Percentiles rank a stretch among this genome's conserved stretches.
Conservation (phyloP, 495 filamentous ascomycete genomes). For the Talaromyces liani region DNA sequence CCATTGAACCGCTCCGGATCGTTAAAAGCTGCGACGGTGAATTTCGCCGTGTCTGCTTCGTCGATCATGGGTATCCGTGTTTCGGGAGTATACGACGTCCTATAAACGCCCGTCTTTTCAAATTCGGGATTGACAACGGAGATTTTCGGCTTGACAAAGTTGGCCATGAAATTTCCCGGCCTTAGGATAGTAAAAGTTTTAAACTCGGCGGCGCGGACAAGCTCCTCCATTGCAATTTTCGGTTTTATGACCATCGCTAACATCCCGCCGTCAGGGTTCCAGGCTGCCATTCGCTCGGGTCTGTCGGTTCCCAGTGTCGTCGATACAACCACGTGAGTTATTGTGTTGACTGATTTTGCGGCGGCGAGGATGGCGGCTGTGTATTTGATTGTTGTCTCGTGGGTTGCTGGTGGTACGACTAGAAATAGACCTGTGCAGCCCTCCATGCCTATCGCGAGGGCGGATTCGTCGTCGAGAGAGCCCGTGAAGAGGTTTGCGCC, state of each 20-base stretch:
- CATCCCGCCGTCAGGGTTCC: constrained; percentile 16
- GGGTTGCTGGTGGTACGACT: constrained; percentile 28
- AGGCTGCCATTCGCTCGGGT: constrained; percentile 17
- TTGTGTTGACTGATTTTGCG: constrained; percentile 29
- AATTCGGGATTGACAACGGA: constrained; percentile 28
- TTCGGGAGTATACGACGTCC: constrained; percentile 22
- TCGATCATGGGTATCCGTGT: constrained; percentile 33
- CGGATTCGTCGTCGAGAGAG: constrained; percentile 29
- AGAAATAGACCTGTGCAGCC: constrained; percentile 43
- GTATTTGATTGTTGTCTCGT: constrained; percentile 22
- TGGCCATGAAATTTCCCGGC: constrained; percentile 44
- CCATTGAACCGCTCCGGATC: constrained; percentile 30
- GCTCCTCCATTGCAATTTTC: constrained; percentile 31
- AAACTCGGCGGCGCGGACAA: constrained; percentile 24
- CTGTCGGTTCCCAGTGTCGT: constrained; percentile 21
- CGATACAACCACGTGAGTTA: constrained; percentile 36
- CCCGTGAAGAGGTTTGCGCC: constrained; percentile 35
- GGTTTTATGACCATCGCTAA: constrained; percentile 18
- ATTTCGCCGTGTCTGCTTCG: constrained; percentile 41
- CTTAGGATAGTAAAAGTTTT: constrained; percentile 31
- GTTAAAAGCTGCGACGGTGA: constrained; percentile 33
- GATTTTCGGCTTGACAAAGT: constrained; percentile 31
- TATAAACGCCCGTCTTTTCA: constrained; percentile 24
- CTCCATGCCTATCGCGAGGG: constrained; percentile 24
- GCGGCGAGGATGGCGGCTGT: constrained; percentile 30